Percentiles rank a stretch among this genome's conserved stretches.
phyloP scores from a whole-genome alignment of 495 filamentous ascomycete species.

The Monascus purpureus region DNA sequence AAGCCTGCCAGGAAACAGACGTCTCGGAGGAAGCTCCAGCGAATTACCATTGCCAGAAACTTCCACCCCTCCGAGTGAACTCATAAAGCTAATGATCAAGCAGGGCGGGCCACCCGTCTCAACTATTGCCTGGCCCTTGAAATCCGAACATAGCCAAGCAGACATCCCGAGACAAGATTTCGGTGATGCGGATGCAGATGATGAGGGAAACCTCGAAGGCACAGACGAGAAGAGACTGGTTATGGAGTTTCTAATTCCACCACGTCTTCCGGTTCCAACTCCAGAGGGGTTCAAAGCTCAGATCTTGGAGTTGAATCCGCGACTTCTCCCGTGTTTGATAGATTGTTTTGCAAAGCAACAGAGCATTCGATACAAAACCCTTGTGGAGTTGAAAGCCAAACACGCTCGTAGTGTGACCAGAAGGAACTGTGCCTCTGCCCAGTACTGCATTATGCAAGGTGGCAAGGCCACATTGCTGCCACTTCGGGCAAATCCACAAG shows the following conservation, averaged over 20 bases:
- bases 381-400: constrained; percentile 58
- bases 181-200: not conserved
- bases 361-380: constrained; percentile 59
- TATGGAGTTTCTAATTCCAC: constrained; percentile 33
- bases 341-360: constrained; percentile 79
- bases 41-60: constrained; percentile 43
- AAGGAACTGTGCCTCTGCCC: constrained; percentile 41
- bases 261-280: constrained; percentile 50
- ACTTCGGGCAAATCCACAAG: constrained; percentile 30
- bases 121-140: constrained; percentile 23
- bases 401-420: constrained; percentile 45
- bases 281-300: constrained; percentile 66
- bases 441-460: constrained; percentile 50
- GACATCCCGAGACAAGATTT: too few species aligned
- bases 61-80: too few species aligned
- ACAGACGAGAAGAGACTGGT: constrained; percentile 30
- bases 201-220: not conserved
- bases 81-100: constrained; percentile 33
- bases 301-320: constrained; percentile 57
- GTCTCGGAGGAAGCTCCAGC: constrained; percentile 59
- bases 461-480: constrained; percentile 40
- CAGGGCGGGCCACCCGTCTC: constrained; percentile 36
- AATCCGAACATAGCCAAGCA: constrained; percentile 7
- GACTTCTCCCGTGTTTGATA: constrained; percentile 51
- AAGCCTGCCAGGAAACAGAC: constrained; percentile 39